Percentiles rank a stretch among this genome's conserved stretches.
Conservation (phyloP, 2,329 filamentous ascomycete genomes). For the Ascomycota sp. region DNA sequence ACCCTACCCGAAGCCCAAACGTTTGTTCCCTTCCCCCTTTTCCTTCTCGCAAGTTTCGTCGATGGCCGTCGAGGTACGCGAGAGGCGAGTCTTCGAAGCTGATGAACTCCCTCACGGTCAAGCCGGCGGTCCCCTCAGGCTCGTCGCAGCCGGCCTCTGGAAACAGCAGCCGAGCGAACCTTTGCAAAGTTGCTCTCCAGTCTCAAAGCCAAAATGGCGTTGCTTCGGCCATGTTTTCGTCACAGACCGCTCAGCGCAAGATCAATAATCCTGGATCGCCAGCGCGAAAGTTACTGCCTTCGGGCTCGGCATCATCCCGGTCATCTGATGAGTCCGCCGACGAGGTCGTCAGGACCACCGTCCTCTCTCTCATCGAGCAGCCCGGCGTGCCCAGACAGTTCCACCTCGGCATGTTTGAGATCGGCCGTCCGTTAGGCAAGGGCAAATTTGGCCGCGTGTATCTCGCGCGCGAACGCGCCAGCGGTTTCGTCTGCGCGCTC, state of each 20-base stretch:
- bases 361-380: slow-evolving; percentile 33
- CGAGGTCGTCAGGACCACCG: slow-evolving; percentile 33
- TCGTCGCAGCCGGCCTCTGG: slow-evolving; percentile 26
- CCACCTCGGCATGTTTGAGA: slow-evolving; percentile 67
- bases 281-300: slow-evolving; percentile 26
- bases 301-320: slow-evolving; percentile 13
- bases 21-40: slow-evolving; percentile 12
- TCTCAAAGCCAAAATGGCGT: slow-evolving; percentile 49
- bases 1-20: slow-evolving; percentile 56
- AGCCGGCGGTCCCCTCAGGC: slow-evolving; percentile 11
- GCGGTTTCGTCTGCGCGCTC: slow-evolving; percentile 49
- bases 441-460: slow-evolving; percentile 58
- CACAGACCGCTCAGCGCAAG: slow-evolving; percentile 40
- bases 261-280: slow-evolving; percentile 26
- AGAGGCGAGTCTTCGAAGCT: no score
- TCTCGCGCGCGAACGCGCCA: slow-evolving; percentile 43
- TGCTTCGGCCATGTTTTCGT: slow-evolving; percentile 45
- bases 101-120: no score
- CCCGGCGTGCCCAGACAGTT: slow-evolving; percentile 41
- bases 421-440: slow-evolving; percentile 52
- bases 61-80: no score
- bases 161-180: slow-evolving; percentile 52
- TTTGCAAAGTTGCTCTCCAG: slow-evolving; percentile 72
- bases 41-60: neutral
- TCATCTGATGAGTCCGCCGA: slow-evolving; percentile 25